These are phyloP conservation scores for Hippophae gyantsensis DNA, from an alignment of 306 rosid species.

Conservation along the genomic window DNA sequence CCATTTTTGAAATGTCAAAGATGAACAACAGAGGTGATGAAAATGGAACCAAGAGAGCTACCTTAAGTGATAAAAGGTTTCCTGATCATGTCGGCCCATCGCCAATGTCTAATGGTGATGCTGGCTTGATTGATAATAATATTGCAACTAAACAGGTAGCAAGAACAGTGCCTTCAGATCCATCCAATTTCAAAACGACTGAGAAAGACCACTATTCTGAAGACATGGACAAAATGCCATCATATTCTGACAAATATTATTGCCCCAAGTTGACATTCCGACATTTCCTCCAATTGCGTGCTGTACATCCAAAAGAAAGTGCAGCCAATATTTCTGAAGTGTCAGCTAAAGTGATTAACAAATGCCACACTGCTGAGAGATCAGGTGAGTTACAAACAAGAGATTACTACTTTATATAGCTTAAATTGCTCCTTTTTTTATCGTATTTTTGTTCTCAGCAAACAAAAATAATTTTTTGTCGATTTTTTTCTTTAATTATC, in stretches of 20 bases:
- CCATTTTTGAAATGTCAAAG: constrained; percentile 22
- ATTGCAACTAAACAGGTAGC: neutral
- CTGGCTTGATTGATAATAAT: neutral
- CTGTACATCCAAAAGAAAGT: constrained; percentile 12
- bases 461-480: no score
- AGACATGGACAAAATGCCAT: constrained; percentile 8
- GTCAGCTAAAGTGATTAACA: constrained; percentile 9
- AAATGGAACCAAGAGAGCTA: constrained; percentile 7
- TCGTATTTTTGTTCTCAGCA: neutral
- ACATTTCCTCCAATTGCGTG: constrained; percentile 12
- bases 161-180: constrained; percentile 19
- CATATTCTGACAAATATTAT: constrained; percentile 10
- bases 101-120: constrained; percentile 15
- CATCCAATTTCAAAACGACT: constrained; percentile 17
- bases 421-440: neutral
- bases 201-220: constrained; percentile 17
- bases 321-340: constrained; percentile 6
- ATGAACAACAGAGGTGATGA: constrained; percentile 13
- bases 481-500: no score
- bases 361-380: constrained; percentile 21
- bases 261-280: constrained; percentile 8
- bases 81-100: constrained; percentile 10
- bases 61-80: constrained; percentile 12
- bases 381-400: constrained; percentile 26
- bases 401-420: constrained; percentile 10